Evolutionary conservation across 495 filamentous ascomycete genomes (phyloP), one percentile per base, ranked within the genome.

Genomic region (Alectoria sarmentosa): DNA sequence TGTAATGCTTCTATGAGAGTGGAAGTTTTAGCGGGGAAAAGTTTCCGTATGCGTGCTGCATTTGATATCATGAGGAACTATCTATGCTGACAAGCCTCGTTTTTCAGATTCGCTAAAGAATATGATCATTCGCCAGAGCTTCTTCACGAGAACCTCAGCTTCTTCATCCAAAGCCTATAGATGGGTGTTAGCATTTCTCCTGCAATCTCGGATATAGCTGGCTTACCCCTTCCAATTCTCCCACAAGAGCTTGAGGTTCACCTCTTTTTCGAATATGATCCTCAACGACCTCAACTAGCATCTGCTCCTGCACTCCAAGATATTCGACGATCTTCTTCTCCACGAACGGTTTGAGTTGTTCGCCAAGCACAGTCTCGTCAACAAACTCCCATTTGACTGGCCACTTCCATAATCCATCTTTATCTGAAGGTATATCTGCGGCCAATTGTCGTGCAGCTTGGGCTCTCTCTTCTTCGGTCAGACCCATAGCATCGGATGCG

Each of bases 321-420:
- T 91, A 95, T 73, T 98, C 95, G 64, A 98, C 86, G 62, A 98
- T 90, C 82, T 96, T 98, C 84, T 96, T 96, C 80, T 96, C 93
- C 60, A 97, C 91, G 75, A 96, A 98, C 19, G 92, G 91, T 73
- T 88, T 86, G 71, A 99, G 83, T 75, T 97, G 91, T 68, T 96
- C 90, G 68, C 82, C 83, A 66, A 98, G 84, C 28, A 95, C 82
- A 19, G 81, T 84, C 54, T 93, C 88, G 73, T 96, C 91, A 67
- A 99, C 84, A 78, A 88, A 93, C 38, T 96, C 89, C 93, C 92
- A 99, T 67, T 92, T 89, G 76, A 99, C 84, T 38, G 87, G 81
- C 90, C 90, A 98, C 9, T 84, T 84, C 90, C 92, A 99, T 30
- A 99, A 80, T 15, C 90, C 93, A 14, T 89, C 85, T 69, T 88